Evolutionary conservation across 345 rosid species (phyloP), one percentile per base, ranked within the genome.

Genomic region (Clarkia xantiana): DNA sequence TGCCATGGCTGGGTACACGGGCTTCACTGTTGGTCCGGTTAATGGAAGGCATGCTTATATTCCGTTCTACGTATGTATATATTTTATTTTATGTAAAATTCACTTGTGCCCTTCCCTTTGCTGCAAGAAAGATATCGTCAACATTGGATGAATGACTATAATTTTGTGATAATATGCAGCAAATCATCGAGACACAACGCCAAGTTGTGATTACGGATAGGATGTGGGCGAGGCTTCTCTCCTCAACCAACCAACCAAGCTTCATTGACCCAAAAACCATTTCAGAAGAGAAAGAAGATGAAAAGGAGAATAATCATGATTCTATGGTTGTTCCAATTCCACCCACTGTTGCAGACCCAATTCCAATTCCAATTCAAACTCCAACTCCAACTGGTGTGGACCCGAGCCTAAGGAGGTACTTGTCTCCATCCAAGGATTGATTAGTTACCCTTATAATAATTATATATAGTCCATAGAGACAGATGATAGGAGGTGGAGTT

Each of bases 201-300:
- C 54, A 72, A 60, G 85, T 80, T 14, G 81, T 80, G 49, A 83
- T 83, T 51, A 77, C 84, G 5, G 84, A 83, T 62, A 73, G 87
- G 55, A 80, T 79, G 84, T 83, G 94, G 94, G 94, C 94, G 11
- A 68, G 94, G 58, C 74, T 80, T 34, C 79, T 79, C 14, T 77
- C 80, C 20, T 76, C 87, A 38, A 79, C 93, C n/a, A 66, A 75
- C 50, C 93, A 82, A 64, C 93, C 93, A n/a, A 79, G 87, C 62
- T 82, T 82, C 73, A 38, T 73, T 61, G 49, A 61, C 54, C 67
- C 52, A 0, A 62, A 63, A 58, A 69, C 61, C 46, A 23, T 67
- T 42, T 19, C 39, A 17, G 49, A 57, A 42, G 62, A 64, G 45
- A 51, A 19, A 34, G 46, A 61, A 23, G 60, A 53, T 12, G 34